These are phyloP conservation scores for Telfairia occidentalis DNA, from an alignment of 331 rosid species.

Conservation along the genomic window DNA sequence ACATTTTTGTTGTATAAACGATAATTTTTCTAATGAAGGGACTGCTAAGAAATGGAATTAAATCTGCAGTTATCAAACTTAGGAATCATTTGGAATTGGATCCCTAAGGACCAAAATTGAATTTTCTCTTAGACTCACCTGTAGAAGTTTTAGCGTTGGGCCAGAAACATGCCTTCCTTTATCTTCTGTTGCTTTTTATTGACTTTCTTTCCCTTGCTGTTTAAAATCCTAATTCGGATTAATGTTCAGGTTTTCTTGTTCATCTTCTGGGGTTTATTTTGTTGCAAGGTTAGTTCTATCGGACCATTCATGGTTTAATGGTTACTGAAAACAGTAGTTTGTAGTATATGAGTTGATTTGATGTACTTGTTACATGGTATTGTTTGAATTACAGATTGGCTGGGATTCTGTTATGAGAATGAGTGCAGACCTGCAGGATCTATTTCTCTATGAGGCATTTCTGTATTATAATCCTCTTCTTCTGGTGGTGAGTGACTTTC, in stretches of 20 bases:
- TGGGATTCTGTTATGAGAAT: slow-evolving; percentile 99
- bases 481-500: slow-evolving; percentile 59
- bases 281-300: slow-evolving; percentile 70
- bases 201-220: slow-evolving; percentile 7
- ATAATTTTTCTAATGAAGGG: background rate
- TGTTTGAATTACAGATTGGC: slow-evolving; percentile 51
- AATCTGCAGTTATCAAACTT: background rate
- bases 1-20: background rate
- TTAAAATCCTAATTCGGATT: slow-evolving; percentile 22
- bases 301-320: background rate
- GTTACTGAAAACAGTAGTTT: background rate
- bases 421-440: slow-evolving; percentile 83
- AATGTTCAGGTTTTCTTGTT: slow-evolving; percentile 62
- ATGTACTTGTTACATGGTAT: background rate
- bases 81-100: background rate
- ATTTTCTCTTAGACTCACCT: background rate
- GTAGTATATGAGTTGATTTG: background rate
- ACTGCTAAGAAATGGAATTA: background rate
- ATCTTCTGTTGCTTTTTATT: background rate
- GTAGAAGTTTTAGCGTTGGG: background rate
- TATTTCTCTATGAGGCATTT: slow-evolving; percentile 92
- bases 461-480: slow-evolving; percentile 96
- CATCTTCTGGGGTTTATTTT: slow-evolving; percentile 67
- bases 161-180: background rate
- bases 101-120: background rate